These are phyloP conservation scores for Pilobolus umbonatus DNA, from an alignment of 192 early-diverging fungal genomes.

Conservation along the genomic window DNA sequence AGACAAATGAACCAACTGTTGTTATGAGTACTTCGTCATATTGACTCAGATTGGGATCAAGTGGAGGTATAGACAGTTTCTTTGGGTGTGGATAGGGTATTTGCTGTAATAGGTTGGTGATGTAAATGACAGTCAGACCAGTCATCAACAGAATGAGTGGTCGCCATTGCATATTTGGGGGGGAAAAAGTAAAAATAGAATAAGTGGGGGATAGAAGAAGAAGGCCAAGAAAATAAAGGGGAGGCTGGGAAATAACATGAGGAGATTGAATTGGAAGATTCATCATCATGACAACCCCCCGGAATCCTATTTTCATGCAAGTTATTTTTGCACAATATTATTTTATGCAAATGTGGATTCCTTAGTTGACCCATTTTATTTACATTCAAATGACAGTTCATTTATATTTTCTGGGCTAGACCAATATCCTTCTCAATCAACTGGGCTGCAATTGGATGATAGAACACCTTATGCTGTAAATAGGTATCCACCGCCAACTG, in stretches of 20 bases:
- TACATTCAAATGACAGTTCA: no score
- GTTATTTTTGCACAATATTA: no score
- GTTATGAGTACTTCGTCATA: slow-evolving; percentile 24
- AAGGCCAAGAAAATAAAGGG: no score
- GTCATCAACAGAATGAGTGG: slow-evolving; percentile 24
- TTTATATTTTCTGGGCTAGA: no score
- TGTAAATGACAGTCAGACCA: slow-evolving; percentile 28
- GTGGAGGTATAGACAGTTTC: slow-evolving; percentile 4
- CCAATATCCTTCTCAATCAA: slow-evolving; percentile 90
- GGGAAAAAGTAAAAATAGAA: neutral
- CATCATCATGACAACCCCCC: no score
- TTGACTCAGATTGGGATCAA: neutral
- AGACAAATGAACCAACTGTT: slow-evolving; percentile 13
- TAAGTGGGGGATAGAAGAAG: neutral
- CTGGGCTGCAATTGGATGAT: slow-evolving; percentile 88
- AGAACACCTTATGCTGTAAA: slow-evolving; percentile 67
- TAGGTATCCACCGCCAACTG: slow-evolving; percentile 79
- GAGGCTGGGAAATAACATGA: no score
- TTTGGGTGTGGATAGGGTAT: slow-evolving; percentile 26
- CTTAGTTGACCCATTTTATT: no score
- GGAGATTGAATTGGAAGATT: no score
- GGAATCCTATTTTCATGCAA: no score
- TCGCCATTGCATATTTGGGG: slow-evolving; percentile 33
- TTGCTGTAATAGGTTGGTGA: slow-evolving; percentile 31
- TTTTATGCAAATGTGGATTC: no score